A percentile compares a stretch with the other conserved stretches of the same genome.
Evolutionary conservation across 2,329 filamentous ascomycete species (phyloP).

Genomic region (Fusarium drepaniforme): DNA sequence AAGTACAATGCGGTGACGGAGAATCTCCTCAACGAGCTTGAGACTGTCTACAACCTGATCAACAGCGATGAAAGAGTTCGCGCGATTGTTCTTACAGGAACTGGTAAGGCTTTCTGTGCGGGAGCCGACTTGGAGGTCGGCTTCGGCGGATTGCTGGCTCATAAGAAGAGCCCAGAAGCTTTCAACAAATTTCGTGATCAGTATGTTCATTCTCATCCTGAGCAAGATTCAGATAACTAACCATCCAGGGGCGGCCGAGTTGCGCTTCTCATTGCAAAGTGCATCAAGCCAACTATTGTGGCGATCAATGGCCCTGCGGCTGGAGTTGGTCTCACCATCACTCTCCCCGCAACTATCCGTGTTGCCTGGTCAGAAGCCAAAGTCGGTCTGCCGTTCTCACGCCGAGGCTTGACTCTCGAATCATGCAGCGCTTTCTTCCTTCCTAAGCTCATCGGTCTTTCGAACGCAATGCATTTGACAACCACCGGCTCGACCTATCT

Average conservation of each 20-base stretch:
- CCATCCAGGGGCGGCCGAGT: background rate
- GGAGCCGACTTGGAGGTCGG: background rate
- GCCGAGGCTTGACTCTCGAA: background rate
- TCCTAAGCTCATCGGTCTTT: background rate
- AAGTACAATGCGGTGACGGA: conserved; percentile 1
- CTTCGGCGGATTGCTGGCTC: background rate
- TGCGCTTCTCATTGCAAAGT: background rate
- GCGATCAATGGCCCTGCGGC: background rate
- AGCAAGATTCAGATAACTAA: background rate
- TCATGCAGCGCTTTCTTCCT: background rate
- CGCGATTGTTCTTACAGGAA: background rate
- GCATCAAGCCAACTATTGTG: background rate
- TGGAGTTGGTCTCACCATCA: background rate
- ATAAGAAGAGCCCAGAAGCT: background rate
- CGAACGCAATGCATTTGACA: background rate
- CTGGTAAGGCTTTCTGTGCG: background rate
- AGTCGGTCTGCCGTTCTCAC: background rate
- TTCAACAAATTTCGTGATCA: background rate
- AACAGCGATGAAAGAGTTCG: background rate
- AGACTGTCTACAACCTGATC: background rate
- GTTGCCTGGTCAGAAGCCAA: background rate
- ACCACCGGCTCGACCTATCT: background rate
- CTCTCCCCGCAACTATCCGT: background rate
- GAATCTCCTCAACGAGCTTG: background rate
- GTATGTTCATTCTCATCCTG: background rate